These are phyloP conservation scores for Camelina laxa DNA, from an alignment of 345 rosid genomes.

Conservation along the genomic window DNA sequence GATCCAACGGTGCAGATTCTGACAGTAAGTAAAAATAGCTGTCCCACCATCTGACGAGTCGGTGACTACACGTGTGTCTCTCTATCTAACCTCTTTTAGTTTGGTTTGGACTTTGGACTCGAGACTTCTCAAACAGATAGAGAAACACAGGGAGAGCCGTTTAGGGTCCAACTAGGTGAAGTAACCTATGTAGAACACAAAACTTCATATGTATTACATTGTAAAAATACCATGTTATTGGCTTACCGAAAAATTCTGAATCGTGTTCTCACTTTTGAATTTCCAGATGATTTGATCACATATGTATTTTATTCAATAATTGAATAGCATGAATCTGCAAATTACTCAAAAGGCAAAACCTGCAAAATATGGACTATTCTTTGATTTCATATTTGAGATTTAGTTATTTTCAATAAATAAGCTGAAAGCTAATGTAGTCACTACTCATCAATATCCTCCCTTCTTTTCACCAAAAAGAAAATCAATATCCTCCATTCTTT, in stretches of 20 bases:
- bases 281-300: no score
- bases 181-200: not conserved
- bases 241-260: no score
- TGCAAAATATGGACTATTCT: not conserved
- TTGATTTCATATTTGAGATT: not conserved
- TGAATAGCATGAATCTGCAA: not conserved
- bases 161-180: not conserved
- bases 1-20: slow-evolving; percentile 34
- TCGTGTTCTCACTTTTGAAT: no score
- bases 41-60: slow-evolving; percentile 27
- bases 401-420: not conserved
- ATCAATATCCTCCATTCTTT: no score
- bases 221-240: no score
- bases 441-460: no score
- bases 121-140: not conserved
- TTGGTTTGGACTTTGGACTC: not conserved
- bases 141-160: not conserved
- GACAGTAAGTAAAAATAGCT: slow-evolving; percentile 8
- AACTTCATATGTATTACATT: no score
- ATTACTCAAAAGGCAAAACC: not conserved
- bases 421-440: not conserved
- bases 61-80: slow-evolving; percentile 40
- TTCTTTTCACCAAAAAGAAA: no score
- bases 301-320: no score
- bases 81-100: not conserved